Evolutionary conservation across 2,329 filamentous ascomycete species (phyloP).

Genomic region (Verticillium isaacii): DNA sequence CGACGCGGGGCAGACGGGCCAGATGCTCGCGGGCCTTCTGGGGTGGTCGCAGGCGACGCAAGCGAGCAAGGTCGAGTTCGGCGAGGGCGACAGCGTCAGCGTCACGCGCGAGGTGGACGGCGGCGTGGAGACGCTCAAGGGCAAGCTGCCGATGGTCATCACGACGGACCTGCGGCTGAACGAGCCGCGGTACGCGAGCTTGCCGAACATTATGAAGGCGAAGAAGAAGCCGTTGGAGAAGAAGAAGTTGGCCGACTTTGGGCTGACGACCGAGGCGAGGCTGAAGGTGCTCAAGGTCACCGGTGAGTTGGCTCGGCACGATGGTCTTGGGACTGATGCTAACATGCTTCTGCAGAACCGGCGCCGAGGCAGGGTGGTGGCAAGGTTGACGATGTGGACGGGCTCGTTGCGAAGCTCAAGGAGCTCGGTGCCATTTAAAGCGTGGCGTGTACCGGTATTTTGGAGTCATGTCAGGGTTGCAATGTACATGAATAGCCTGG

Average conservation of each 20-base stretch:
- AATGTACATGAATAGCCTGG: neutral
- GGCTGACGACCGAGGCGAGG: constrained; percentile 67
- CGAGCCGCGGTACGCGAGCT: constrained; percentile 86
- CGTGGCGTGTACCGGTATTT: neutral
- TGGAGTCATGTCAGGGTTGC: neutral
- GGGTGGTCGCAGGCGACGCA: constrained; percentile 95
- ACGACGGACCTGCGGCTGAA: constrained; percentile 94
- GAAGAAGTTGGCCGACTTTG: constrained; percentile 79
- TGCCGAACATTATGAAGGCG: constrained; percentile 99
- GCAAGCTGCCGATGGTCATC: constrained; percentile 85
- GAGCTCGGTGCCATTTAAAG: constrained; percentile 82
- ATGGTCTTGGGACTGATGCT: neutral
- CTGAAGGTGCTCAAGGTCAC: constrained; percentile 88
- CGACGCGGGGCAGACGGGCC: constrained; percentile 90
- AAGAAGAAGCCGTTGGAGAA: constrained; percentile 99
- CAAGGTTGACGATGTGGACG: constrained; percentile 96
- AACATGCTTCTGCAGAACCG: constrained; percentile 58
- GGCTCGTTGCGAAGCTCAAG: constrained; percentile 90
- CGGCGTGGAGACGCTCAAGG: constrained; percentile 82
- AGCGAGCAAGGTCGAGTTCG: constrained; percentile 78
- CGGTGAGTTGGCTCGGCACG: constrained; percentile 46
- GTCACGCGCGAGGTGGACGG: constrained; percentile 94
- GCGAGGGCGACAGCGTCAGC: constrained; percentile 61
- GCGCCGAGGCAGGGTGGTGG: constrained; percentile 83
- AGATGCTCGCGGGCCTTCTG: constrained; percentile 92